These are phyloP conservation scores for Yamadazyma atmosphaerica DNA, from an alignment of 1,139 yeast genomes.

Conservation along the genomic window DNA sequence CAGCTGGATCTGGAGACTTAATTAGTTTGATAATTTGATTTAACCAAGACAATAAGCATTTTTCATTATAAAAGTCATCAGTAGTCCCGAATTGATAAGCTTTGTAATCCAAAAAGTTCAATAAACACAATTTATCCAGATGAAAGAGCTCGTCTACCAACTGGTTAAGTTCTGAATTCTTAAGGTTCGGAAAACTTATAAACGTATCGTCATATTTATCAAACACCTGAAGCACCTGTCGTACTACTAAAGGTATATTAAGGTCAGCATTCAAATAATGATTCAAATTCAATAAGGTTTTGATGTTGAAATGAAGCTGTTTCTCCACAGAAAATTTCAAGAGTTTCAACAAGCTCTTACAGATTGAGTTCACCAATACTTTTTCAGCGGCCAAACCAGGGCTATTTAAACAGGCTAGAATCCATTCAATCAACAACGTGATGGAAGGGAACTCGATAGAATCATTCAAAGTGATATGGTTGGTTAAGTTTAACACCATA, in stretches of 20 bases:
- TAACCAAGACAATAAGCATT: conserved; percentile 23
- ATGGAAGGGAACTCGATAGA: conserved; percentile 29
- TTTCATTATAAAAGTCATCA: conserved; percentile 10
- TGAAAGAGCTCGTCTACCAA: conserved; percentile 3
- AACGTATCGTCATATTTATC: not conserved
- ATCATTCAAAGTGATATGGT: conserved; percentile 28
- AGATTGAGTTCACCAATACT: conserved; percentile 20
- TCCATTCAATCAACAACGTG: conserved; percentile 31
- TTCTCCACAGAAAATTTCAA: conserved; percentile 22
- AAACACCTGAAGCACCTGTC: conserved; percentile 6
- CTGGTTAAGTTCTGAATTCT: conserved; percentile 4
- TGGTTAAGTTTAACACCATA: conserved; percentile 30
- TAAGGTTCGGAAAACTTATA: conserved; percentile 1
- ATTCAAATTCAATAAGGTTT: conserved; percentile 10
- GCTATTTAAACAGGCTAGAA: conserved; percentile 21
- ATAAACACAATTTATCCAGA: conserved; percentile 1
- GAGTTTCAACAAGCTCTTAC: conserved; percentile 25
- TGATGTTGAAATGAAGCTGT: conserved; percentile 9
- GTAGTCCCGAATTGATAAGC: conserved; percentile 5
- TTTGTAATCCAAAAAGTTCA: conserved; percentile 7
- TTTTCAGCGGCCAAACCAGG: conserved; percentile 3
- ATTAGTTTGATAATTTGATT: conserved; percentile 15
- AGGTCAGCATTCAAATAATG: conserved; percentile 7
- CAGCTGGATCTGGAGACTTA: not conserved
- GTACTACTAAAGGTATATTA: conserved; percentile 6